Evolutionary conservation across 495 filamentous ascomycete genomes (phyloP), one percentile per base, ranked within the genome.

Genomic region (Trichoderma orchidacearum): DNA sequence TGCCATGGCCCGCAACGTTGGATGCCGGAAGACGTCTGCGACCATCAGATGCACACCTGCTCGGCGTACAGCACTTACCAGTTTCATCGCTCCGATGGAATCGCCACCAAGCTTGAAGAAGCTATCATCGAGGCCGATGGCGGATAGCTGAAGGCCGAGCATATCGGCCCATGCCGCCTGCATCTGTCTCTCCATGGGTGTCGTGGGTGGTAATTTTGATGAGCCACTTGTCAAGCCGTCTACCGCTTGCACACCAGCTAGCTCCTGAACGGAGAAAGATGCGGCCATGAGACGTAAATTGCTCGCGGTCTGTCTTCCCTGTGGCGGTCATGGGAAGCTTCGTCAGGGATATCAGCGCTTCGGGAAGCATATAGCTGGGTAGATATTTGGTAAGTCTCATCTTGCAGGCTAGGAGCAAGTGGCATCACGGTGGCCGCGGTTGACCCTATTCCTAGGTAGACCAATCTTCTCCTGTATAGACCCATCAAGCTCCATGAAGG

Each of bases 21-120:
- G 8, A n/a, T 35, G 32, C 8, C 32, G 32, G 32, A 35, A 35
- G n/a, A 35, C 32, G 32, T 35, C 32, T n/a, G 32, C 32, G n/a
- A 35, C 32, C 32, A n/a, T 8, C 8, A 35, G 8, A 8, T 35
- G 8, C 8, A 35, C 8, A n/a, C 32, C 32, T 8, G 32, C 32
- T n/a, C n/a, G 8, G 32, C 70, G 69, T 17, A 72, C 68, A 13
- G 56, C 61, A 1, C 72, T 70, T 0, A 72, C 71, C 7, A 77
- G 51, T 31, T 72, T 73, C 71, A 77, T 77, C 1, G 74, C 74
- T 5, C 70, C 53, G 8, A 77, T 64, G 11, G 74, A 77, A 57
- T 76, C 70, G 30, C 74, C 74, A 30, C 74, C 74, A 0, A 73
- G 66, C 1, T 69, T 67, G 66, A 77, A 73, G 61, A 77, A 77